Evolutionary conservation across 2,329 filamentous ascomycete species (phyloP).

Genomic region (Nectriaceae sp.): DNA sequence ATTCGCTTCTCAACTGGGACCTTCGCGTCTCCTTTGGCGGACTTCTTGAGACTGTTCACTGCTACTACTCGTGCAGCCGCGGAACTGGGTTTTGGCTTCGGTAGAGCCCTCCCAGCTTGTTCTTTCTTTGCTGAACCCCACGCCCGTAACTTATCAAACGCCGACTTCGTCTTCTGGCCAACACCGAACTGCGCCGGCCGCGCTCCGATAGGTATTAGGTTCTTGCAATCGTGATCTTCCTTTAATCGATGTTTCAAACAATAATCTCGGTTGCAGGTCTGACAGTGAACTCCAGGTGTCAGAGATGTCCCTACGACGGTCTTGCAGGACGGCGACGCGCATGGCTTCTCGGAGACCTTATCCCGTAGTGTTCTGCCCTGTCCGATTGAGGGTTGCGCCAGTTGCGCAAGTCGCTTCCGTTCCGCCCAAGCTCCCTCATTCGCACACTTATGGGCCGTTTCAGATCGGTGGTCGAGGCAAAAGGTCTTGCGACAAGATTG

Average conservation of each 20-base stretch:
- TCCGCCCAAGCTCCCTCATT: constrained; percentile 64
- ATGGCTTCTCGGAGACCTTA: constrained; percentile 63
- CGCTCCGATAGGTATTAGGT: constrained; percentile 63
- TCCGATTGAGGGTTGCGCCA: constrained; percentile 55
- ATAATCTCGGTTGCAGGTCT: constrained; percentile 71
- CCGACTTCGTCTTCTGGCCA: constrained; percentile 68
- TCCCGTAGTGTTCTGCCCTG: constrained; percentile 57
- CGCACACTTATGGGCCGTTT: constrained; percentile 73
- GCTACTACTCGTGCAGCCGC: constrained; percentile 67
- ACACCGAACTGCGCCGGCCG: constrained; percentile 46
- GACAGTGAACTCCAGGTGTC: constrained; percentile 70
- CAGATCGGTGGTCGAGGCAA: constrained; percentile 91
- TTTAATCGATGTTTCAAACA: constrained; percentile 75
- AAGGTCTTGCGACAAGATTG: constrained; percentile 83
- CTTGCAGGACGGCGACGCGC: constrained; percentile 67
- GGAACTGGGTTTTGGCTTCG: constrained; percentile 64
- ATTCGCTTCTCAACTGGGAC: constrained; percentile 80
- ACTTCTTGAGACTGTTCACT: constrained; percentile 78
- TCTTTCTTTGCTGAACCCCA: constrained; percentile 80
- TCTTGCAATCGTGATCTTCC: constrained; percentile 84
- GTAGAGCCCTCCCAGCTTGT: constrained; percentile 57
- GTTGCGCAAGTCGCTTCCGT: constrained; percentile 55
- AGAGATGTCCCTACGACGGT: constrained; percentile 70
- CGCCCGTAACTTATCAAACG: constrained; percentile 73
- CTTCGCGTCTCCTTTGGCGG: constrained; percentile 87